Percentiles rank a stretch among this genome's conserved stretches.
phyloP scores from a whole-genome alignment of 257 asterid species.

The Linderniella brevidens region DNA sequence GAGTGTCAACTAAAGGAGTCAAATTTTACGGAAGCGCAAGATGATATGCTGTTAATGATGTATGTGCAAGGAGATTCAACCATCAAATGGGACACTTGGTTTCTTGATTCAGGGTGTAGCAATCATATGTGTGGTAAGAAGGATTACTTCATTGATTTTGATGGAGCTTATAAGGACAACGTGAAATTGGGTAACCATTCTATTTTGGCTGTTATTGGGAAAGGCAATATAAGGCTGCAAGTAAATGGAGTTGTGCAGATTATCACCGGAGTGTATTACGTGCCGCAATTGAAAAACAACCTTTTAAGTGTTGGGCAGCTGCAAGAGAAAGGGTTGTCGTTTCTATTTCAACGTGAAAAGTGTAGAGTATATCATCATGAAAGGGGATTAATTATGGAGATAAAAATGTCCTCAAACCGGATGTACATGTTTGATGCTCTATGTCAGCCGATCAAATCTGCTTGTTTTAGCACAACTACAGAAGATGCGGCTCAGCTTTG shows the following conservation, averaged over 20 bases:
- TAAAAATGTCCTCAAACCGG: neutral
- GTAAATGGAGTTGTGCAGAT: neutral
- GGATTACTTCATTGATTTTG: neutral
- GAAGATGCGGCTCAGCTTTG: neutral
- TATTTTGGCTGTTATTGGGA: neutral
- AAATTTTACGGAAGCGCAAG: neutral
- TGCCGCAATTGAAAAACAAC: neutral
- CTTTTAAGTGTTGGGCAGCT: neutral
- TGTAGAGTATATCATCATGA: no score
- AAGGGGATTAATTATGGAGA: neutral
- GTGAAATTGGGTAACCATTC: neutral
- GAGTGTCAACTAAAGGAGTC: neutral
- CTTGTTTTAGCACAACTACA: neutral
- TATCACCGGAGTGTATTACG: neutral
- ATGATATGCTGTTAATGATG: neutral
- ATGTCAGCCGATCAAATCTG: no score
- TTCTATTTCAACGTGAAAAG: no score
- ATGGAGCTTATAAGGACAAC: neutral
- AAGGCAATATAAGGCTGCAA: neutral
- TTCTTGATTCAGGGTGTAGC: no score
- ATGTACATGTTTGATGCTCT: neutral
- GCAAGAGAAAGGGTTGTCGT: neutral
- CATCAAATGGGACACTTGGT: neutral
- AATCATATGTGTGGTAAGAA: neutral
- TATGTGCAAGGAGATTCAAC: neutral